Base-by-base conservation (phyloP, 306 rosid species). In the Quercus berberidifolia region DNA sequence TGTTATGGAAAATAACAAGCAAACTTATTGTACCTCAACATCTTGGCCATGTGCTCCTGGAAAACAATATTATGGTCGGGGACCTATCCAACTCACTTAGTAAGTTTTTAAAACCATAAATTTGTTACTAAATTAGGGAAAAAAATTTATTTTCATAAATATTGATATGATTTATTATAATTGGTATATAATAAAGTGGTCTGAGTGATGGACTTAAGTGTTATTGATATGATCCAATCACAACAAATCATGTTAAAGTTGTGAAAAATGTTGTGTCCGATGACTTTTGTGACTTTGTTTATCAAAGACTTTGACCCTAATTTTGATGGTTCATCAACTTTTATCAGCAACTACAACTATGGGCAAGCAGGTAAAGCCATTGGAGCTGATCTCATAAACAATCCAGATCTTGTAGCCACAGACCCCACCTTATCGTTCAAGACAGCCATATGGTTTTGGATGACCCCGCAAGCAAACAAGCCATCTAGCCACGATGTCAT, bases 401-500 rank as follows among this genome's bases (percentile, higher is more conserved):
- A 87, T 31, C 97, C 93, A 0, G 93, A 92, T 63, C 80, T 81
- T 8, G 97, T 88, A 2, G 93, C 93, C 1, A 86, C 83, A 1
- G 78, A 88, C 52, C 41, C 93, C 0, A 80, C 76, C 6, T 46
- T 90, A 35, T 84, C 91, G 0, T 92, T 92, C 87, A 90, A 84
- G 84, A 82, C 92, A 1, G 94, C 94, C 0, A 12, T 92, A 1
- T 92, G 97, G 95, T 92, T 90, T 82, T 90, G 94, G 97, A 86
- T 92, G 94, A 92, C 92, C 0, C 74, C 85, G 0, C 94, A 88
- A 26, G 87, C 78, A 7, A 88, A 87, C 5, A 90, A 86, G 78
- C 97, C 94, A 0, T 92, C 97, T 0, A 80, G 90, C 73, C 94
- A 90, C 38, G 81, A 90, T 76, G 91, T 88, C 33, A 90, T 90